Evolutionary conservation across 83 land plant species (phyloP), one percentile per base, ranked within the genome.

Genomic region (Isoetes engelmannii): DNA sequence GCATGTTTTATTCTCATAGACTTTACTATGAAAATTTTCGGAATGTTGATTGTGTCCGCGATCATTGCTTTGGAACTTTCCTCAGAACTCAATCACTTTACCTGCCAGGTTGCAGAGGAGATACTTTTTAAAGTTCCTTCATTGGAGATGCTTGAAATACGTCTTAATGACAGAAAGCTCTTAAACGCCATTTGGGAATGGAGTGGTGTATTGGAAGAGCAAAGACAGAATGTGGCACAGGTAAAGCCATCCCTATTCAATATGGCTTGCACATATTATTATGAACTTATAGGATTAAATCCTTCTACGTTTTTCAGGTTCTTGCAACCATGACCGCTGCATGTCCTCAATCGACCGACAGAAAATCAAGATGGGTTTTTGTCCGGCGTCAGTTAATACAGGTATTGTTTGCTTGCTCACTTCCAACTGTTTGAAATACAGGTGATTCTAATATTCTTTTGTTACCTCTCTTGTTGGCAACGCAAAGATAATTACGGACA

Each of bases 151-250:
- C 79, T 79, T 62, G 90, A 87, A 68, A 83, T 93, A 67, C 96
- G 83, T 67, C 56, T 93, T 19, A 93, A 90, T 79, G 96, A 93
- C 72, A 84, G 76, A 28, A 70, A 75, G 18, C 59, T 93, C 20
- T 61, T 93, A 21, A 83, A 84, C 54, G 86, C 96, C 9, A 83
- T 93, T 56, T 93, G 96, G 98, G 82, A 79, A 10, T 93, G 98
- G 98, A 71, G 75, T 67, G 98, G 98, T 70, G 83, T 93, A 20
- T 71, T 81, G 62, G 48, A 68, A 47, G 85, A 84, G 48, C 80
- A 82, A 47, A 81, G 85, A 57, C 75, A 77, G 56, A 85, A 80
- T 79, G 91, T 93, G 45, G 90, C 96, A 8, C 85, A 93, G 96
- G 98, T 93, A 64, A 9, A 4, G n/a, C 9, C 67, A 28, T 51